Base-by-base conservation (phyloP, 768 basidiomycete species). In the Lentinula boryana region DNA sequence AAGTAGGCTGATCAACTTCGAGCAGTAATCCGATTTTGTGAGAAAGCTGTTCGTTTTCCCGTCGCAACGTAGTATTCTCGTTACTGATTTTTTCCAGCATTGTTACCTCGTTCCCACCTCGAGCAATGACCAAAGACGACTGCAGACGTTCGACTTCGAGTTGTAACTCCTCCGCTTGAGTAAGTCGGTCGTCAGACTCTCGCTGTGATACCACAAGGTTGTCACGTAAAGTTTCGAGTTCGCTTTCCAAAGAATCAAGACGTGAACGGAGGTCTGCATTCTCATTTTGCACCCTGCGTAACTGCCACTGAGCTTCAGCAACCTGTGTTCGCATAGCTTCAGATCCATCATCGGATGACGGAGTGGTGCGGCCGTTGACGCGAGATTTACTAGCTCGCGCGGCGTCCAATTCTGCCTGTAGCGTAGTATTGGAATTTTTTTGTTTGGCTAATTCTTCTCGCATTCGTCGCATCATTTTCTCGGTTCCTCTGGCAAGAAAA, bases 401-500 rank as follows among this genome's bases (percentile, higher is more conserved):
- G 1, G 79, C 72, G 60, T 96, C 93, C 21, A 96, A 78, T 66
- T 98, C 93, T n/a, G 82, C 74, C 70, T 98, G 93, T 31, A 98
- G 84, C 60, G 81, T 78, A 48, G 86, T 78, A 68, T 94, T 95
- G 49, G 86, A 73, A 51, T 79, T 80, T 76, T 97, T 98, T 74
- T 96, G 92, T 75, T 91, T 95, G 65, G 84, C 89, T 60, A 98
- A 76, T 69, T 98, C 97, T 60, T 95, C 96, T 73, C 94, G 92
- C 88, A 98, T 93, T 66, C 89, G 86, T 65, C 94, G 86, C 80
- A 98, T 90, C 86, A 98, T 94, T 76, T 95, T 97, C 74, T 98
- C 97, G 1, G 95, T 98, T 49, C 93, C 93, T 82, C 92, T 94
- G 69, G 18, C 23, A 62, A 63, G 36, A 64, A 64, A 60, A 60